A percentile compares a stretch with the other conserved stretches of the same genome.
These are phyloP conservation scores for Dictyostelium capitatum DNA, from an alignment of 78 protist genomes.

Conservation along the genomic window DNA sequence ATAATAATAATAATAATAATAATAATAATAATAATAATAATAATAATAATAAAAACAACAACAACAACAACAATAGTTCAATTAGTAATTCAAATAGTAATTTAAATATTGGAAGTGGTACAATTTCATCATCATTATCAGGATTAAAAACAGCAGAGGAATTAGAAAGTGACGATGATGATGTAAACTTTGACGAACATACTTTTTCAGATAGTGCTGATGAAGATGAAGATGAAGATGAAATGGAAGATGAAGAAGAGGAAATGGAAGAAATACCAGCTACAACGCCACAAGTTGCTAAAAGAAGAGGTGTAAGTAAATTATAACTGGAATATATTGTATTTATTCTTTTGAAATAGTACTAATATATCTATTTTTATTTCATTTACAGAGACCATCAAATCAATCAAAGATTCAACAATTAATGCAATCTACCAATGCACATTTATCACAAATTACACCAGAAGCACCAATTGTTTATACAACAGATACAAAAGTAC, in stretches of 20 bases:
- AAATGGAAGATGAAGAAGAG: not conserved
- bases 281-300: not conserved
- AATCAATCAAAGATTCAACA: slow-evolving; percentile 11
- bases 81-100: no score
- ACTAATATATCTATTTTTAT: not conserved
- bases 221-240: slow-evolving; percentile 12
- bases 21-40: no score
- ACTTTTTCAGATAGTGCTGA: not conserved
- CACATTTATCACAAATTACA: slow-evolving; percentile 6
- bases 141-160: not conserved
- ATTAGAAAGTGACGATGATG: slow-evolving; percentile 6
- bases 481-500: not conserved
- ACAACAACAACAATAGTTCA: not conserved
- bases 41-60: no score
- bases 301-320: slow-evolving; percentile 22
- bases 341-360: not conserved
- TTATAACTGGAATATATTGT: not conserved
- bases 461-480: not conserved
- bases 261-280: not conserved
- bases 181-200: slow-evolving; percentile 3
- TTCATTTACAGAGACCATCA: slow-evolving; percentile 19
- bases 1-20: no score
- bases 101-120: not conserved
- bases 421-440: not conserved
- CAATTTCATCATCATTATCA: not conserved